Base-by-base conservation (phyloP, 2,329 filamentous ascomycete species). In the Cladosporium cucumerinum region DNA sequence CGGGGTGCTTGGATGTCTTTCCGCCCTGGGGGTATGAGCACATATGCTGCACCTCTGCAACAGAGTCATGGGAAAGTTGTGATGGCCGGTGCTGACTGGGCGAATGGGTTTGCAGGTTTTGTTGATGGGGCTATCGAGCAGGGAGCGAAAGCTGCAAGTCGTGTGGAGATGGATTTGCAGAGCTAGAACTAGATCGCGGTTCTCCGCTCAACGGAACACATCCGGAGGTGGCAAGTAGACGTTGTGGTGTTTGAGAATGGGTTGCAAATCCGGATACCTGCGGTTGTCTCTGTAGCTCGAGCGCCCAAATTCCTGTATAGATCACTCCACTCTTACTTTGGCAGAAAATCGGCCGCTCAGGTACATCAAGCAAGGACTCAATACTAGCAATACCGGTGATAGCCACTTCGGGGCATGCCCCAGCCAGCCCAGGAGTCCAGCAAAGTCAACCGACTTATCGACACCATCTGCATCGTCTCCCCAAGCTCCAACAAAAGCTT, bases 21-120 rank as follows among this genome's bases (percentile, higher is more conserved):
- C 10, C 34, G 55, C 12, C 55, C 55, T 10, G 65, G 65, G 1
- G 59, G 55, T 1, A 67, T 66, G 55, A 65, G 62, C 3, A 63
- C 65, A 64, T 74, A 73, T 63, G 58, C 74, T 7, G 57, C 69
- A 7, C 70, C 66, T n/a, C 64, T 77, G 7, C 71, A 73, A 46
- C 64, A 71, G 46, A 66, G 66, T 1, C 71, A 74, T 64, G 73
- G 72, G 4, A 70, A 64, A 10, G 65, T 77, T 5, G 16, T 71
- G 6, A 73, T 78, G 66, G 76, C 75, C 3, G 73, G 68, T 60
- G 72, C 73, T 14, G 76, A 78, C 60, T 77, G 75, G 74, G 73
- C 76, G 2, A 65, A 69, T 61, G 74, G 74, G 1, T 78, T 74
- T 73, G 67, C 74, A 34, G 74, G 72, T 0, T 77, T 74, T 43